A percentile compares a stretch with the other conserved stretches of the same genome.
phyloP scores from a whole-genome alignment of 2,329 filamentous ascomycete species.

The Erysiphe neolycopersici region DNA sequence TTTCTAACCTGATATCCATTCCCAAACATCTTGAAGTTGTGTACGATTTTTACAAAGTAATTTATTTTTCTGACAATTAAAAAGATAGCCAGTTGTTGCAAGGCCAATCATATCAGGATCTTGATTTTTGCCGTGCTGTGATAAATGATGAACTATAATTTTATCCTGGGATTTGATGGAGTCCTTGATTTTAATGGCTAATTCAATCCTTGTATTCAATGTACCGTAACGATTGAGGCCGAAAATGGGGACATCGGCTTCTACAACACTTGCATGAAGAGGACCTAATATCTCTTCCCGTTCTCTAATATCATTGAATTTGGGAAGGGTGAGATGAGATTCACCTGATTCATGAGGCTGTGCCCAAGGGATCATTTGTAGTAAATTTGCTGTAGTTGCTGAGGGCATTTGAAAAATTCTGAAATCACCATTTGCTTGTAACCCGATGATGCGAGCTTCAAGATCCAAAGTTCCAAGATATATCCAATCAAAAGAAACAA shows the following conservation, averaged over 20 bases:
- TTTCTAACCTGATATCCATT: conserved; percentile 35
- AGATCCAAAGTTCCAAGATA: conserved; percentile 28
- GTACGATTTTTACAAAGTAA: conserved; percentile 42
- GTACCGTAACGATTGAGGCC: conserved; percentile 22
- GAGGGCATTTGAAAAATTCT: conserved; percentile 35
- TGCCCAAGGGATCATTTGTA: conserved; percentile 33
- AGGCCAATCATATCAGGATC: conserved; percentile 23
- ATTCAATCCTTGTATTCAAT: conserved; percentile 1
- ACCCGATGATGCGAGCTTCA: conserved; percentile 28
- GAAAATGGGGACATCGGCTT: conserved; percentile 29
- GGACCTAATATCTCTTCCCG: conserved; percentile 26
- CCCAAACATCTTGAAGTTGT: conserved; percentile 58
- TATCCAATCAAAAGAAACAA: conserved; percentile 43
- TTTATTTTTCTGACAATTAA: conserved; percentile 37
- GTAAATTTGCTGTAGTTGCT: conserved; percentile 28
- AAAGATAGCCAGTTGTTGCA: conserved; percentile 33
- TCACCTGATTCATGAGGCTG: conserved; percentile 25
- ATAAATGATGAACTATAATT: conserved; percentile 6
- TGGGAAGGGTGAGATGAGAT: conserved; percentile 28
- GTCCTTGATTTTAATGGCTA: conserved; percentile 11
- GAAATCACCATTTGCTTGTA: conserved; percentile 32
- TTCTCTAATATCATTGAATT: conserved; percentile 26
- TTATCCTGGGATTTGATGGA: conserved; percentile 5
- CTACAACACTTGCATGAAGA: conserved; percentile 24
- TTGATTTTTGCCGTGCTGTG: conserved; percentile 2